These are phyloP conservation scores for Trichoderma reesei DNA, from an alignment of 495 filamentous ascomycete genomes.

Conservation along the genomic window DNA sequence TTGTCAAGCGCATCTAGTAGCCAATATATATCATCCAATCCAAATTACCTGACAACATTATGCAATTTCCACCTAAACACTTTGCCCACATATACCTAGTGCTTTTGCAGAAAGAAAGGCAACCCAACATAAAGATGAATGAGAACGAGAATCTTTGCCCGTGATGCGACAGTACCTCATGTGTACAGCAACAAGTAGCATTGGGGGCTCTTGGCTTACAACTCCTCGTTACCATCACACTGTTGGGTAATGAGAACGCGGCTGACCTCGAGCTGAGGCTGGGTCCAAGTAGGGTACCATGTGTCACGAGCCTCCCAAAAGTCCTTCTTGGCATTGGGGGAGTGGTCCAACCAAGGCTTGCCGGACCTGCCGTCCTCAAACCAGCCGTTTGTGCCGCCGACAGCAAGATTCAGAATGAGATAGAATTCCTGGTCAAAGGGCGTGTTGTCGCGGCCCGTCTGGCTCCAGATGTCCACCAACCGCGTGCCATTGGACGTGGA, in stretches of 20 bases:
- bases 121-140: too few relatives aligned
- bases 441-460: slow-evolving; percentile 50
- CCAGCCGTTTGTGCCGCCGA: slow-evolving; percentile 79
- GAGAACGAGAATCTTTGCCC: too few relatives aligned
- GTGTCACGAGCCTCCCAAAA: slow-evolving; percentile 58
- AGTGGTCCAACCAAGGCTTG: slow-evolving; percentile 74
- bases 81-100: too few relatives aligned
- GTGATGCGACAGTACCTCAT: too few relatives aligned
- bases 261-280: slow-evolving; percentile 58
- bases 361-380: slow-evolving; percentile 58
- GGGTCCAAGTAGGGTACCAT: slow-evolving; percentile 71
- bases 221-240: slow-evolving; percentile 45
- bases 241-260: slow-evolving; percentile 78
- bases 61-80: too few relatives aligned
- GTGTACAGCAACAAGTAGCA: background rate
- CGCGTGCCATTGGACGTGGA: slow-evolving; percentile 59
- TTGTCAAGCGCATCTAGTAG: too few relatives aligned
- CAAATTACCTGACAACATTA: too few relatives aligned
- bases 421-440: slow-evolving; percentile 80
- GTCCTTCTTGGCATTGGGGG: slow-evolving; percentile 54
- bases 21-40: too few relatives aligned
- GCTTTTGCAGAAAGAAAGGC: too few relatives aligned
- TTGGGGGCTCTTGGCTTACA: slow-evolving; percentile 15
- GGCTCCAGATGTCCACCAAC: slow-evolving; percentile 56
- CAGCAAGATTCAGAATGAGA: slow-evolving; percentile 71